Percentiles rank a stretch among this genome's conserved stretches.
Evolutionary conservation across 768 basidiomycete species (phyloP).

Genomic region (Mycena belliarum): DNA sequence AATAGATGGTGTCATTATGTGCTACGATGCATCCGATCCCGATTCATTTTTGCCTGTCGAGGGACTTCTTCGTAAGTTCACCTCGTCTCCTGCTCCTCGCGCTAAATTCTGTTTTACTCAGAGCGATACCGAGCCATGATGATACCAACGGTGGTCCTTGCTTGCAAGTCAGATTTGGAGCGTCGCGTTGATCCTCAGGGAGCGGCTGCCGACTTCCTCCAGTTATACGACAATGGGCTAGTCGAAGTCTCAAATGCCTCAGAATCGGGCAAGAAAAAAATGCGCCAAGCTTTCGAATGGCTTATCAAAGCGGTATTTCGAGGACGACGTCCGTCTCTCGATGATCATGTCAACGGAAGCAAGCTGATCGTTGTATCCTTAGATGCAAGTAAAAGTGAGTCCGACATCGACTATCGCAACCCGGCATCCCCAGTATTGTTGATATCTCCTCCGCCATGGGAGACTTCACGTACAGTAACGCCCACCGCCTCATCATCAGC

Average conservation of each 20-base stretch:
- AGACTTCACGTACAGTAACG: conserved; percentile 52
- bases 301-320: conserved; percentile 67
- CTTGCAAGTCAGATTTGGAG: conserved; percentile 82
- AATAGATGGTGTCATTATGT: conserved; percentile 81
- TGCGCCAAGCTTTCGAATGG: conserved; percentile 74
- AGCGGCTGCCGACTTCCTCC: conserved; percentile 47
- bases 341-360: not conserved
- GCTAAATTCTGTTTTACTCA: conserved; percentile 30
- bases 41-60: conserved; percentile 68
- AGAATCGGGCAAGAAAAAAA: conserved; percentile 66
- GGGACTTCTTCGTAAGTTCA: conserved; percentile 67
- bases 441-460: conserved; percentile 54
- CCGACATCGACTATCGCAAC: conserved; percentile 56
- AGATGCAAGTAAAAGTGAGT: conserved; percentile 32
- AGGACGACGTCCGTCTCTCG: conserved; percentile 41
- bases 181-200: conserved; percentile 57
- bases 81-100: conserved; percentile 7
- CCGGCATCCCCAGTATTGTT: conserved; percentile 71
- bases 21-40: conserved; percentile 73
- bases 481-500: conserved; percentile 50
- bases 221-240: conserved; percentile 72
- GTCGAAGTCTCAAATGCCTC: conserved; percentile 66
- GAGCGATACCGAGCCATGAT: conserved; percentile 59
- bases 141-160: conserved; percentile 73
- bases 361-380: conserved; percentile 7